Base-by-base conservation (phyloP, 2,329 filamentous ascomycete genomes). In the Emericellopsis cladophorae region DNA sequence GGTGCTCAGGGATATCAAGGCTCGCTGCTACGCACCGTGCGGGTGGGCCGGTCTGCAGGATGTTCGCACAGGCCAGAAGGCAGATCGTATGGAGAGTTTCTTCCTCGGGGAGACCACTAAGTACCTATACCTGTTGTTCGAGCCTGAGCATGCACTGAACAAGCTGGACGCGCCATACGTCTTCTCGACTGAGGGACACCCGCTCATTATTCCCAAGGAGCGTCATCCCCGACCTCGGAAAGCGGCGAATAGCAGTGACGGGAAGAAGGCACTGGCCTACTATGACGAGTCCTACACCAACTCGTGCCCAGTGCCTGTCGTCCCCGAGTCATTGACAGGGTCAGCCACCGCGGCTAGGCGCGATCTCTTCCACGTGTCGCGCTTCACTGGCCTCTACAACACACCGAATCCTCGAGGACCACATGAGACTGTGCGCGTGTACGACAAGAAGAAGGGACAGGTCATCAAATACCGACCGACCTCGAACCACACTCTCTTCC, bases 41-140 rank as follows among this genome's bases (percentile, higher is more conserved):
- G 92, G 92, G 33, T 96, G 90, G 88, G 85, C 90, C 12, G 90
- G 90, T 1, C 69, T 96, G 31, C 81, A 88, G 52, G 81, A 89
- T 56, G 84, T 90, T 8, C 68, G 81, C 29, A 85, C 76, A 5
- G 90, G 90, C 4, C 86, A 95, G 61, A 78, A 87, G 60, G 85
- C 77, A 50, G 89, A 98, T 57, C 82, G 92, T 29, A 96, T 96
- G 92, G 92, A 98, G 61, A 96, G 90, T 57, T 98, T 96, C 69
- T 96, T 96, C 54, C 71, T 98, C 1, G 90, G 92, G 12, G 92
- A 98, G 61, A 98, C 92, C 2, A 81, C 87, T 36, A 95, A 96
- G 60, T 98, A 98, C 58, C 68, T 98, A 46, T 96, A 93, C 57
- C 66, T 98, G 41, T 74, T 96, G 3, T 96, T 93, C 58, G 85